Base-by-base conservation (phyloP, 345 rosid species). In the Pistacia atlantica region DNA sequence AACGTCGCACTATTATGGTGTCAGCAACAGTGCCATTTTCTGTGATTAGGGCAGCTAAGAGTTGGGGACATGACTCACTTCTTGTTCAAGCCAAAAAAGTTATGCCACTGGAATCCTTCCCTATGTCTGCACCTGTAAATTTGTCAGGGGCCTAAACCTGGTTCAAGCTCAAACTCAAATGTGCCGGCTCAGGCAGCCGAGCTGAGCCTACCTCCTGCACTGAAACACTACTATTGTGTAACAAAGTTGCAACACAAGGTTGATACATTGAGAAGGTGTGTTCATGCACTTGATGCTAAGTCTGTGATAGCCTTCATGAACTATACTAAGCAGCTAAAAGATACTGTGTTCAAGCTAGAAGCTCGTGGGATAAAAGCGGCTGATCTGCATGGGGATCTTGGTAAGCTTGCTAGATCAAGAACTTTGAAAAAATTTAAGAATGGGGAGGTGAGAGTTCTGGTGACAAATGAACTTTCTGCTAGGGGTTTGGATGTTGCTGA, bases 11-110 rank as follows among this genome's bases (percentile, higher is more conserved):
- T 33, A 81, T 95, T 35, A 80, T 96, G 87, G 97, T 96, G 60
- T 92, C 98, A 74, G 99, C 98, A 68, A 93, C 99, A 1, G 93
- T 96, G 73, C 99, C 99, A 4, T 93, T 88, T 81, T 93, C 98
- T 0, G 98, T 96, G 46, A 86, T 96, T 73, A 83, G 98, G 83
- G 97, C 95, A 35, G 99, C 99, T 80, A 88, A 89, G 82, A 90
- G 93, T 83, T 92, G 99, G 98, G 91, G 93, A 35, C 69, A 77
- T 46, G 89, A 90, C 72, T 97, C 98, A 2, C 86, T 93, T 74
- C 95, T 93, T 69, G 94, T 93, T 48, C 98, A 92, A 84, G 95
- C 93, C 71, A 86, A 88, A 78, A 91, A 81, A 18, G 85, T 91
- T 75, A 65, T 77, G 20, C 84, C 93, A 42, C 90, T 96, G 57